These are phyloP conservation scores for Leccinum aurantiacum DNA, from an alignment of 768 basidiomycete species.

Conservation along the genomic window DNA sequence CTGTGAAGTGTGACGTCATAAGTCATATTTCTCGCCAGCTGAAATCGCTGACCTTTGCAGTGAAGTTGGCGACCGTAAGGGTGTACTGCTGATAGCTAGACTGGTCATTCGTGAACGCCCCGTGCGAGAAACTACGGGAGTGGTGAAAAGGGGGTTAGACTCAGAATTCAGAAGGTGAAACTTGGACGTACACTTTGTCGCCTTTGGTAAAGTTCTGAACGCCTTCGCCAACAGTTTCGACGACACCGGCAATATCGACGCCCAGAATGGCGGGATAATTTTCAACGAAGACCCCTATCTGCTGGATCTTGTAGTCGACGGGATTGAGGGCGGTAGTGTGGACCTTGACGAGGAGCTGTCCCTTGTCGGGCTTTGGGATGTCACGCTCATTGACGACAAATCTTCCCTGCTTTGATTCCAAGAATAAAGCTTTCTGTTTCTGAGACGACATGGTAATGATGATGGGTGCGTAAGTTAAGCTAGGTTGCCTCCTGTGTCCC, in stretches of 20 bases:
- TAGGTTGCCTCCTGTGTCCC: neutral
- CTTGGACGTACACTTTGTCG: conserved; percentile 38
- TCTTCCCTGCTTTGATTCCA: conserved; percentile 27
- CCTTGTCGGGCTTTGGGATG: conserved; percentile 36
- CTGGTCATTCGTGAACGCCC: conserved; percentile 33
- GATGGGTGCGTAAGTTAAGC: conserved; percentile 17
- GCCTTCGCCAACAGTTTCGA: conserved; percentile 39
- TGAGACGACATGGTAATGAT: conserved; percentile 19
- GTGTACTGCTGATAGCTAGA: conserved; percentile 44
- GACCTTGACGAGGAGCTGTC: conserved; percentile 44
- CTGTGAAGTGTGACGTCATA: conserved; percentile 25
- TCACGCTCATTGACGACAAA: conserved; percentile 30
- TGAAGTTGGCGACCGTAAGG: conserved; percentile 30
- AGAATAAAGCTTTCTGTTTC: conserved; percentile 32
- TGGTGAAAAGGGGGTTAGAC: neutral
- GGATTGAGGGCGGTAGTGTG: conserved; percentile 46
- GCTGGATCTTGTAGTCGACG: conserved; percentile 41
- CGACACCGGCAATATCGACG: conserved; percentile 37
- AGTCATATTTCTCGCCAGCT: neutral
- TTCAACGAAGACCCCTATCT: conserved; percentile 31
- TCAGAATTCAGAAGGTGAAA: neutral
- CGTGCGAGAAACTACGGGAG: conserved; percentile 20
- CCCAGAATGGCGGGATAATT: conserved; percentile 39
- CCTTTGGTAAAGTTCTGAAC: conserved; percentile 38
- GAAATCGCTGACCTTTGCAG: conserved; percentile 36